These are phyloP conservation scores for Phytophthora tubulina DNA, from an alignment of 352 stramenopile species.

Conservation along the genomic window DNA sequence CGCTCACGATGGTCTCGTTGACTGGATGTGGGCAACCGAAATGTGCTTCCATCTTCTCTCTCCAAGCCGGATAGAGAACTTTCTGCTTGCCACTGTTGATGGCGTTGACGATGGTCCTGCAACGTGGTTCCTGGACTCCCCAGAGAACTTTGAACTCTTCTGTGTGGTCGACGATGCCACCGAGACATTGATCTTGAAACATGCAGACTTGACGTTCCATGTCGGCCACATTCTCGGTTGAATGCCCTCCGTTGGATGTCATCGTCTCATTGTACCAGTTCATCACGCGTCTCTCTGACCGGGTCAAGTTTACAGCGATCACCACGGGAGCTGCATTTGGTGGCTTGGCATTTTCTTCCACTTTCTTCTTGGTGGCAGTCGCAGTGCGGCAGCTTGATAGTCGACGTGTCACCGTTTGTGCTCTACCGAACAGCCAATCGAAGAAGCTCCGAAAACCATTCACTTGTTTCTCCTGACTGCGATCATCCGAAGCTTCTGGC, in stretches of 20 bases:
- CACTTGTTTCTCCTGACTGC: not conserved
- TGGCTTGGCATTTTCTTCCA: not conserved
- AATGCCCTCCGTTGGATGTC: constrained; percentile 29
- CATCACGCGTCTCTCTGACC: constrained; percentile 41
- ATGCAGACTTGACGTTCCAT: constrained; percentile 60
- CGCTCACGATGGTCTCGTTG: constrained; percentile 7
- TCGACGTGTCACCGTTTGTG: constrained; percentile 14
- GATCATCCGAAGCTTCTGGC: not conserved
- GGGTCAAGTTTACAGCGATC: constrained; percentile 41
- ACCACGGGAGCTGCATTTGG: constrained; percentile 17
- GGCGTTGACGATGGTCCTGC: constrained; percentile 49
- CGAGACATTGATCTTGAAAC: constrained; percentile 62
- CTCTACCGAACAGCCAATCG: constrained; percentile 23
- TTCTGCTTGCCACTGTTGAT: constrained; percentile 41
- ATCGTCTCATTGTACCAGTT: constrained; percentile 49
- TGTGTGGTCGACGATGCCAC: constrained; percentile 46
- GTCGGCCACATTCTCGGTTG: constrained; percentile 42
- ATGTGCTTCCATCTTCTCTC: constrained; percentile 42
- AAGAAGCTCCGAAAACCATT: constrained; percentile 19
- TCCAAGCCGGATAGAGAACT: constrained; percentile 41
- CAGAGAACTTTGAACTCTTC: constrained; percentile 56
- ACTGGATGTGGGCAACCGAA: constrained; percentile 49
- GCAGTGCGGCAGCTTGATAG: constrained; percentile 22
- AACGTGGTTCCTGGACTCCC: constrained; percentile 44
- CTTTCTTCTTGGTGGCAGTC: constrained; percentile 8